Evolutionary conservation across 2,329 filamentous ascomycete genomes (phyloP).

Genomic region (Paraphoma sp.): DNA sequence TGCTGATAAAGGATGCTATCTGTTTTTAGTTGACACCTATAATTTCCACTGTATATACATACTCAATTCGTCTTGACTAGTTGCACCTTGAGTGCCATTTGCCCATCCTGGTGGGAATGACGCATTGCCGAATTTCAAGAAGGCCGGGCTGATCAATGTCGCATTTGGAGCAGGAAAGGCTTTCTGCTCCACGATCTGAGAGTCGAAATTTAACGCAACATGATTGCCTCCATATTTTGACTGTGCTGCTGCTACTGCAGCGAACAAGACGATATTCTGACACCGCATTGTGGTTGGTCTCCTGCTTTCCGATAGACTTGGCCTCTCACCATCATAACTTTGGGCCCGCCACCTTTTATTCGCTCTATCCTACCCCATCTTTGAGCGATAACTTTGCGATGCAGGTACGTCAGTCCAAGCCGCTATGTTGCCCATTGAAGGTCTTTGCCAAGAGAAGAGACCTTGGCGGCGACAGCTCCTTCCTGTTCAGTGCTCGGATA

Average conservation of each 20-base stretch:
- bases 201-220: conserved; percentile 32
- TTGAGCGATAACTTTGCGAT: conserved; percentile 7
- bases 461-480: conserved; percentile 20
- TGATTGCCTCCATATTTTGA: conserved; percentile 43
- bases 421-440: conserved; percentile 17
- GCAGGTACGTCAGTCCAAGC: conserved; percentile 29
- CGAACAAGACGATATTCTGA: conserved; percentile 9
- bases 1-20: conserved; percentile 32
- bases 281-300: neutral
- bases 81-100: conserved; percentile 42
- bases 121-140: conserved; percentile 24
- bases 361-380: conserved; percentile 1
- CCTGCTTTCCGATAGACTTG: no score
- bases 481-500: conserved; percentile 14
- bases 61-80: conserved; percentile 32
- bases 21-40: neutral
- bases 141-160: conserved; percentile 41
- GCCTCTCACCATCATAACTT: neutral
- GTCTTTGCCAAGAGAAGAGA: conserved; percentile 21
- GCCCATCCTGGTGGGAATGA: conserved; percentile 36
- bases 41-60: neutral
- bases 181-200: conserved; percentile 39
- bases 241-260: conserved; percentile 23
- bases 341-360: neutral
- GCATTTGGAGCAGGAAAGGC: conserved; percentile 42